Evolutionary conservation across 1,139 yeast genomes (phyloP).

Genomic region (Hyphopichia wangnamkhiaoensis): DNA sequence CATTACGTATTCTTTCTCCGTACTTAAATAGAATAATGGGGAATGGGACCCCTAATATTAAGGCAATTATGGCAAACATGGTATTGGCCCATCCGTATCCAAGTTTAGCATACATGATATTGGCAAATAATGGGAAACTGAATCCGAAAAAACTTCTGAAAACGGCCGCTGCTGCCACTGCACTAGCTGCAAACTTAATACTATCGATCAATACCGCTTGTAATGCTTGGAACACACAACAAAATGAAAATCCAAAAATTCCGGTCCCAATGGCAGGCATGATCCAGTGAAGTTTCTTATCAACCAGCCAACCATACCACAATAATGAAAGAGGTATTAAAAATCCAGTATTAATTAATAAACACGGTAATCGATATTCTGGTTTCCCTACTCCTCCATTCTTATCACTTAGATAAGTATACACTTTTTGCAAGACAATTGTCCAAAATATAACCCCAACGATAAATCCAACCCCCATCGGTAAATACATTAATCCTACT

Average conservation of each 20-base stretch:
- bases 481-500: constrained; percentile 46
- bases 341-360: constrained; percentile 35
- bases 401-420: constrained; percentile 25
- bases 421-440: constrained; percentile 29
- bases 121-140: constrained; percentile 44
- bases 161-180: constrained; percentile 51
- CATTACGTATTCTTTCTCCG: constrained; percentile 39
- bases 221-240: constrained; percentile 45
- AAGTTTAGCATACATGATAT: constrained; percentile 36
- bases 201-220: constrained; percentile 48
- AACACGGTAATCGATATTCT: constrained; percentile 45
- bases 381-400: constrained; percentile 44
- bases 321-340: constrained; percentile 42
- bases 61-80: constrained; percentile 42
- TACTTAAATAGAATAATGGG: constrained; percentile 43
- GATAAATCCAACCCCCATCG: constrained; percentile 46
- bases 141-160: constrained; percentile 47
- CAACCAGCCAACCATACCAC: constrained; percentile 51
- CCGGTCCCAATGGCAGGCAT: constrained; percentile 49
- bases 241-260: constrained; percentile 45
- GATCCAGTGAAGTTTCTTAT: constrained; percentile 44
- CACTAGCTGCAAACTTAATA: constrained; percentile 44
- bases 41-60: constrained; percentile 44
- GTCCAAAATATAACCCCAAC: constrained; percentile 47
- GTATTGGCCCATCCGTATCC: constrained; percentile 52